Evolutionary conservation across 495 filamentous ascomycete species (phyloP), one percentile per base, ranked within the genome.

Genomic region (Podospora sp.): DNA sequence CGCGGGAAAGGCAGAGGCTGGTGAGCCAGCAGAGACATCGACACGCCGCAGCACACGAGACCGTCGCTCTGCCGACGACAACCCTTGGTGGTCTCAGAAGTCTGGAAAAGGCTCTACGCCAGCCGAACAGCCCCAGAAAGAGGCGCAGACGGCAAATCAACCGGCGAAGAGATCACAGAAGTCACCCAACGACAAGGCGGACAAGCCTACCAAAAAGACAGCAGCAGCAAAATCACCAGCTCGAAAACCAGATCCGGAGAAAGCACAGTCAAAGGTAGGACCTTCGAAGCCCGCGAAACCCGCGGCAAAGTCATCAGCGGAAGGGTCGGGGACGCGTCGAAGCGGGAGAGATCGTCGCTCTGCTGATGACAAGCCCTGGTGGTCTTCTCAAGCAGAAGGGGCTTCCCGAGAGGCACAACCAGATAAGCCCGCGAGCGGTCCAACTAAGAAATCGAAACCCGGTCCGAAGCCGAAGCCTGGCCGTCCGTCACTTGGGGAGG

Each of bases 401-500:
- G 59, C 67, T 18, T 46, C 69, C 5, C 26, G 49, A 16, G n/a
- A 29, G 7, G 52, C 56, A 2, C 27, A 25, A 24, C n/a, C 36
- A 18, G 52, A 49, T 9, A 65, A 64, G 61, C 22, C 21, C n/a
- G 24, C 18, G n/a, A 22, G 52, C 8, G 62, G 33, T 6, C 52
- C 22, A 7, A 29, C 61, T 1, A 24, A 55, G 33, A 65, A 68
- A n/a, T 36, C 20, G 24, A 65, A 68, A 21, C 68, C 64, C 49
- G 49, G 18, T 12, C 49, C 49, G 33, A 66, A 68, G 18, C 40
- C 21, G 22, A 66, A 69, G n/a, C 69, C 64, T 14, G 62, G 63
- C n/a, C 70, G 74, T 6, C 60, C 65, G 2, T 68, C 71, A 1
- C 51, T 78, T 0, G 63, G 65, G 24, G 75, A 78, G 36, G 55